Conservation (phyloP, 2,329 filamentous ascomycete genomes). For the Trichoderma pleuroti region DNA sequence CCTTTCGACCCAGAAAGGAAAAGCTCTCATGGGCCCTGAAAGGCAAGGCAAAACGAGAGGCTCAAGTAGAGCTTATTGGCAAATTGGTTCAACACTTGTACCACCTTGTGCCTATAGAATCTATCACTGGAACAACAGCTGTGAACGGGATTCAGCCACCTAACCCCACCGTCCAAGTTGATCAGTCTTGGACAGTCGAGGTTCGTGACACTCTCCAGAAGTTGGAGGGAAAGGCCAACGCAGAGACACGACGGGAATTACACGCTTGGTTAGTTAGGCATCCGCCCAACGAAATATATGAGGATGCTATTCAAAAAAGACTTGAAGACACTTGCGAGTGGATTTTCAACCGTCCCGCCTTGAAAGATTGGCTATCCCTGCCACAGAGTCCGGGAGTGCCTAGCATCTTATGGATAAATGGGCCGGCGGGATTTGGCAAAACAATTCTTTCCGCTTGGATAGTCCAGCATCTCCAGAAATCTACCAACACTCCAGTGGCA, state of each 20-base stretch:
- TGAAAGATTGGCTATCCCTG: background rate
- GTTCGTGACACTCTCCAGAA: background rate
- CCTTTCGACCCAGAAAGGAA: background rate
- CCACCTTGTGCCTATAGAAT: background rate
- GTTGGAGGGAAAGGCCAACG: background rate
- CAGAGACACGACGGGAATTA: background rate
- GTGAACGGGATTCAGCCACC: background rate
- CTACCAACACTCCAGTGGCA: background rate
- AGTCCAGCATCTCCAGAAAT: background rate
- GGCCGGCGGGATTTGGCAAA: background rate
- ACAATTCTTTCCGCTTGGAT: background rate
- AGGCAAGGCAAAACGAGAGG: background rate
- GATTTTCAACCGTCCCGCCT: background rate
- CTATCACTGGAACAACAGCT: background rate
- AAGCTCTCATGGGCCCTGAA: background rate
- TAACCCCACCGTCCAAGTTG: background rate
- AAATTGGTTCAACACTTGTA: background rate
- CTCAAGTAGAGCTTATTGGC: background rate
- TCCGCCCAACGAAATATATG: background rate
- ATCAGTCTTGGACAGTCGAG: background rate
- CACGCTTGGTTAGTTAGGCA: background rate
- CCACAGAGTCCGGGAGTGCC: background rate
- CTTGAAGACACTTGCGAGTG: background rate
- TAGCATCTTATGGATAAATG: background rate
- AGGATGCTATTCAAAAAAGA: background rate